phyloP scores from a whole-genome alignment of 768 basidiomycete genomes.

The Naematelia encephala region DNA sequence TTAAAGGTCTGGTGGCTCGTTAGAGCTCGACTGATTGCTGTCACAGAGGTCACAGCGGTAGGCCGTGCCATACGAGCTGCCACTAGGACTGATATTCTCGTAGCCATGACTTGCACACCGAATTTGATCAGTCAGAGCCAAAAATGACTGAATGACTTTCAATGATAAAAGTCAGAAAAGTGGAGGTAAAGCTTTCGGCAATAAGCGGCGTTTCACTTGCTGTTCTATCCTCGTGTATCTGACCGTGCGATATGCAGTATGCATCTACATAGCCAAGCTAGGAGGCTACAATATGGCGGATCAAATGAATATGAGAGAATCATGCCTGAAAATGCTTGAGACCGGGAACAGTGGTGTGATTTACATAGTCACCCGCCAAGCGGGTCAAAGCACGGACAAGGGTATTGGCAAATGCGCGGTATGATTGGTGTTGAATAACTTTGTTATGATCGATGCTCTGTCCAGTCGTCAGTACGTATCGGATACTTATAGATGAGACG shows the following conservation, averaged over 20 bases:
- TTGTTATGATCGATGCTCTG: constrained; percentile 18
- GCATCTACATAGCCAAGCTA: no score
- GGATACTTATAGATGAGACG: constrained; percentile 5
- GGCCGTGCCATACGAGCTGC: no score
- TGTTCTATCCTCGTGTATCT: no score
- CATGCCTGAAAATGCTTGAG: constrained; percentile 23
- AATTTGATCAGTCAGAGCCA: no score
- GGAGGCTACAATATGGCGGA: neutral
- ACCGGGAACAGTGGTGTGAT: constrained; percentile 18
- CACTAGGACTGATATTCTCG: no score
- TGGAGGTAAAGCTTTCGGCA: neutral
- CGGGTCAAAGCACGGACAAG: constrained; percentile 14
- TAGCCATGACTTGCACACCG: neutral
- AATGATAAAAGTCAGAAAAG: neutral
- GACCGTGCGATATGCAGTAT: no score
- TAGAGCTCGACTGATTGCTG: no score
- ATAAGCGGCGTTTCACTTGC: neutral
- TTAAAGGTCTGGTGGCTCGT: no score
- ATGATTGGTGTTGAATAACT: constrained; percentile 33
- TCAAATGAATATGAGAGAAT: neutral
- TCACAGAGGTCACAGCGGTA: no score
- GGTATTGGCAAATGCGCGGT: constrained; percentile 31
- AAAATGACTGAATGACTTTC: no score
- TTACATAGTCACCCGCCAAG: constrained; percentile 18
- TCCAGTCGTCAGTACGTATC: neutral